Evolutionary conservation across 108 stramenopile genomes (phyloP), one percentile per base, ranked within the genome.

Genomic region (Skeletonema tropicum): DNA sequence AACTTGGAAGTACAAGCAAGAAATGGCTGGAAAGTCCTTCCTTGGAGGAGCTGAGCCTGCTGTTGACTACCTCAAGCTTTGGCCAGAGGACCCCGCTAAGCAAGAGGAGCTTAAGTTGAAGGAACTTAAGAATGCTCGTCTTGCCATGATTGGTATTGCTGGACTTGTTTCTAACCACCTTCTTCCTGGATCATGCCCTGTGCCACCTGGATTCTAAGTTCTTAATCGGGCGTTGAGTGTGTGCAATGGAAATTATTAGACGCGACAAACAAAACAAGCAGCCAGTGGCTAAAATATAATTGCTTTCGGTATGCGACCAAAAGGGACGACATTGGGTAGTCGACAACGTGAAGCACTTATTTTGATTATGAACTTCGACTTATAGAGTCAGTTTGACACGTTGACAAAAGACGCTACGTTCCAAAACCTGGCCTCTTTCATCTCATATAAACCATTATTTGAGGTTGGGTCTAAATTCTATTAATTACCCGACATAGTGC

Each of bases 141-240:
- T 94, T 74, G 96, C 97, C 36, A 98, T 98, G 96, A 86, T 98
- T 73, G 96, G 94, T 41, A 86, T 97, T 60, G 96, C 96, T 30
- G 88, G 83, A 46, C 92, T 88, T 69, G 72, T 93, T 29, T 83
- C 95, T 33, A 88, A 89, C 67, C 91, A 95, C 82, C 89, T 90
- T 81, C 92, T 98, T 78, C 90, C 93, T 25, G 96, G 94, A 71
- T 86, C 90, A 62, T 94, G 95, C 64, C 97, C 97, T 5, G 82
- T 82, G 13, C 76, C 76, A 49, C 48, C 48, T 7, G 48, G 48
- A 49, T 49, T 49, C 48, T 49, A 49, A 49, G 19, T 19, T 49
- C 48, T 49, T 49, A 19, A 19, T 19, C 19, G 17, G 48, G 7
- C n/a, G 48, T 19, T 19, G 48, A 49, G 48, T 49, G 48, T 49